These are phyloP conservation scores for Vitis cinerea DNA, from an alignment of 164 flowering plant genomes.

Conservation along the genomic window DNA sequence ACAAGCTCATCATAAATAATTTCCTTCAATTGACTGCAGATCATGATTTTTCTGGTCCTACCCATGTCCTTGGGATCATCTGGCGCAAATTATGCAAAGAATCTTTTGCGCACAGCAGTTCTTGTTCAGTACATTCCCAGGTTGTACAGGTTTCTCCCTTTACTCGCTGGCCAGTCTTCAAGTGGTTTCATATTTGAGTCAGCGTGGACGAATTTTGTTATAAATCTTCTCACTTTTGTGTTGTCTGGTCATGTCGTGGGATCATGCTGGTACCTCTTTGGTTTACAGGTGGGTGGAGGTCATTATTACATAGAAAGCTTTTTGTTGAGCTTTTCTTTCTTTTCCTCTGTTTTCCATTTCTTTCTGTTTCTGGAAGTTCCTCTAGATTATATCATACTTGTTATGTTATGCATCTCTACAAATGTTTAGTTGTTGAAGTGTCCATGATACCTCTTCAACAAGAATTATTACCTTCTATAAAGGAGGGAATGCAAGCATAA, in stretches of 20 bases:
- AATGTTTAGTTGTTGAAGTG: too few relatives aligned
- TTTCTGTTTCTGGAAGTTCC: too few relatives aligned
- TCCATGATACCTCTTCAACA: too few relatives aligned
- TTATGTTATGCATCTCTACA: too few relatives aligned
- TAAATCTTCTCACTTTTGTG: conserved; percentile 80
- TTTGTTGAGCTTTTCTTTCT: neutral
- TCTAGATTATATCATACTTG: too few relatives aligned
- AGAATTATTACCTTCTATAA: too few relatives aligned
- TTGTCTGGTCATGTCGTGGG: conserved; percentile 85
- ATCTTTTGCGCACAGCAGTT: conserved; percentile 64
- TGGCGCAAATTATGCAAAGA: conserved; percentile 86
- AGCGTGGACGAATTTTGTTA: conserved; percentile 90
- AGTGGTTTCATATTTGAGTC: conserved; percentile 89
- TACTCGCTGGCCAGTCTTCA: conserved; percentile 74
- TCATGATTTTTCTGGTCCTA: conserved; percentile 53
- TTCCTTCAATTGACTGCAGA: conserved; percentile 34
- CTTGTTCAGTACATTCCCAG: conserved; percentile 83
- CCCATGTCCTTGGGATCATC: conserved; percentile 48
- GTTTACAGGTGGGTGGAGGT: conserved; percentile 66
- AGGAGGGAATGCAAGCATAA: too few relatives aligned
- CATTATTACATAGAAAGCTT: neutral
- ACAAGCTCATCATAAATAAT: neutral
- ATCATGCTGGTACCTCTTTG: conserved; percentile 93
- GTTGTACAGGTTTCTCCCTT: conserved; percentile 65
- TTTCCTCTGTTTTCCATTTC: too few relatives aligned